Conservation (phyloP, 1,139 yeast species). For the Protomyces arabidopsidicola region DNA sequence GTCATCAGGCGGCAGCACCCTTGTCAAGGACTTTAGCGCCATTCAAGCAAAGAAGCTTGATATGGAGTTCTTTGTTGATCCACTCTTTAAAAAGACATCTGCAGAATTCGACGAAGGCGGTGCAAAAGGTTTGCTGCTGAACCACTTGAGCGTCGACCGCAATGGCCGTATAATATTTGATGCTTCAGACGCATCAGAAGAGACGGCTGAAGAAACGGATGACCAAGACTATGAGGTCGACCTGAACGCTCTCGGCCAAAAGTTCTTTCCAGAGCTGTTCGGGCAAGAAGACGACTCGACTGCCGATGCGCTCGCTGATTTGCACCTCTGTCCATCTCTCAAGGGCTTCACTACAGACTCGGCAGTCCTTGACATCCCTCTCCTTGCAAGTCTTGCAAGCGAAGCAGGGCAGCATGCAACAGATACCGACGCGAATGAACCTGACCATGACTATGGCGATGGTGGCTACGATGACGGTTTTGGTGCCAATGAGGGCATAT, state of each 20-base stretch:
- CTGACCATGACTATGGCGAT: slow-evolving; percentile 31
- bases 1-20: slow-evolving; percentile 44
- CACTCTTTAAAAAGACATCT: slow-evolving; percentile 78
- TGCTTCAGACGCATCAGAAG: slow-evolving; percentile 37
- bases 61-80: slow-evolving; percentile 76
- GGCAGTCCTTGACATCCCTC: slow-evolving; percentile 23
- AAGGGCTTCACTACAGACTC: slow-evolving; percentile 26
- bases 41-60: slow-evolving; percentile 68
- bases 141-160: slow-evolving; percentile 58
- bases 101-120: slow-evolving; percentile 97
- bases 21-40: slow-evolving; percentile 53
- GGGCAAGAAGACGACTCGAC: neutral
- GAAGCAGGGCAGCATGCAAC: neutral
- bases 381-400: slow-evolving; percentile 10
- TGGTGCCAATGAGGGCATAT: slow-evolving; percentile 31
- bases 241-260: slow-evolving; percentile 18
- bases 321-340: slow-evolving; percentile 29
- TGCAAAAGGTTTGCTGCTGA: slow-evolving; percentile 73
- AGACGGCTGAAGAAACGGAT: slow-evolving; percentile 26
- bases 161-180: slow-evolving; percentile 64
- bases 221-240: slow-evolving; percentile 19
- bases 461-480: slow-evolving; percentile 33
- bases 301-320: slow-evolving; percentile 1
- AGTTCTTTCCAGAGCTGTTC: slow-evolving; percentile 26
- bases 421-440: slow-evolving; percentile 1